A percentile compares a stretch with the other conserved stretches of the same genome.
These are phyloP conservation scores for Cyclotella baltica DNA, from an alignment of 108 stramenopile genomes.

Conservation along the genomic window DNA sequence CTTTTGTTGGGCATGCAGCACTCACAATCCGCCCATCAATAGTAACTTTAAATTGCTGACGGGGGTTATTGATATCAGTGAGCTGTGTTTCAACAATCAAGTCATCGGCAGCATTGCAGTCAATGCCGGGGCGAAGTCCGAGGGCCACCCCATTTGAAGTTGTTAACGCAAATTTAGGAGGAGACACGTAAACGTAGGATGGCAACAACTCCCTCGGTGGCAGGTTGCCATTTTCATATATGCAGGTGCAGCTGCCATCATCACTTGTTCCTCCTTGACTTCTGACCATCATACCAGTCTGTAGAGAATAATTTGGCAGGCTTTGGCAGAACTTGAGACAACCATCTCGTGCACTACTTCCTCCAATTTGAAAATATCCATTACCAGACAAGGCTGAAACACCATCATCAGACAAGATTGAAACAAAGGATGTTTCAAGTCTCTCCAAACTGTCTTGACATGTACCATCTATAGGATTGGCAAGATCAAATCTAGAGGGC, in stretches of 20 bases:
- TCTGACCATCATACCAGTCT: neutral
- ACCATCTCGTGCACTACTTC: neutral
- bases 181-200: neutral
- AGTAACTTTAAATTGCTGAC: no score
- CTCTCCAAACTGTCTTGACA: no score
- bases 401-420: no score
- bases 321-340: neutral
- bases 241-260: neutral
- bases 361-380: neutral
- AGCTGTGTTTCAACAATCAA: neutral
- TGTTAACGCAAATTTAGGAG: neutral
- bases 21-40: neutral
- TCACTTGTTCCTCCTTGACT: no score
- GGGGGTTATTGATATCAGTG: no score
- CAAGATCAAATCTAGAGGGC: no score
- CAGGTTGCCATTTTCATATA: neutral
- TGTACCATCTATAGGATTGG: no score
- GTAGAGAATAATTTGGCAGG: neutral
- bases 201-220: neutral
- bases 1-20: no score
- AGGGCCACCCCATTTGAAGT: neutral
- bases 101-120: neutral
- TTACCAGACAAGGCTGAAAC: no score
- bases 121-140: neutral
- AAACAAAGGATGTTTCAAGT: no score